phyloP scores from a whole-genome alignment of 192 early-diverging fungal species.

The Lunasporangiospora selenospora region DNA sequence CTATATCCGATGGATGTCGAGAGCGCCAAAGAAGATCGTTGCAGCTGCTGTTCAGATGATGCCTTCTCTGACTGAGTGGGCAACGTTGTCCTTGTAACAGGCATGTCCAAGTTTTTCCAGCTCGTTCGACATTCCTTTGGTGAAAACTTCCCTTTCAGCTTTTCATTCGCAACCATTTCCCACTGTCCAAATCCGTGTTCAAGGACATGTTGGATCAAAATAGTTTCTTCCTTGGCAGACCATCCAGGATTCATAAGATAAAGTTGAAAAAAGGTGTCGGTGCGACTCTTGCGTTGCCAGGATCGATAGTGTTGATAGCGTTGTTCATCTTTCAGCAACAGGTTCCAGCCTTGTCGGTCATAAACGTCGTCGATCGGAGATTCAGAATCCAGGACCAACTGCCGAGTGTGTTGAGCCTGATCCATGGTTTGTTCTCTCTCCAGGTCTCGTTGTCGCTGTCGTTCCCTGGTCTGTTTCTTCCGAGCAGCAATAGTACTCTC shows the following conservation, averaged over 20 bases:
- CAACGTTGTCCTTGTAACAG: too few relatives aligned
- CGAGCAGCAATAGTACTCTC: too few relatives aligned
- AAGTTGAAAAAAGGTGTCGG: constrained; percentile 9
- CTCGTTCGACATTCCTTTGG: constrained; percentile 15
- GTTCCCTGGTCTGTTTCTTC: too few relatives aligned
- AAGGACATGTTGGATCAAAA: constrained; percentile 28
- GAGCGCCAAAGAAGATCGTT: too few relatives aligned
- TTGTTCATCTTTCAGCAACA: constrained; percentile 5
- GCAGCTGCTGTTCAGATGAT: too few relatives aligned
- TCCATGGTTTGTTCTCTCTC: too few relatives aligned
- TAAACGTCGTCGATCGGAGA: constrained; percentile 13
- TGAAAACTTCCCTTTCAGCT: constrained; percentile 1
- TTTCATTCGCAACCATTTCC: constrained; percentile 2
- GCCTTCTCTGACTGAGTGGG: too few relatives aligned
- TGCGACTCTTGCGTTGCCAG: constrained; percentile 6
- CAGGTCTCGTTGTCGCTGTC: too few relatives aligned
- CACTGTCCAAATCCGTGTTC: constrained; percentile 18
- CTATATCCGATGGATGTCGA: too few relatives aligned
- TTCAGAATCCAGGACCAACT: too few relatives aligned
- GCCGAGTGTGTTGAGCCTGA: too few relatives aligned
- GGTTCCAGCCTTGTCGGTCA: constrained; percentile 21
- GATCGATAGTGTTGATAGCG: constrained; percentile 10
- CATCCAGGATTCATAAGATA: constrained; percentile 33
- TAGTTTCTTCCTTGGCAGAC: constrained; percentile 32
- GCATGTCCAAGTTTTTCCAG: constrained; percentile 41